A percentile compares a stretch with the other conserved stretches of the same genome.
Conservation (phyloP, 2,329 filamentous ascomycete species). For the Podosphaera aphanis region DNA sequence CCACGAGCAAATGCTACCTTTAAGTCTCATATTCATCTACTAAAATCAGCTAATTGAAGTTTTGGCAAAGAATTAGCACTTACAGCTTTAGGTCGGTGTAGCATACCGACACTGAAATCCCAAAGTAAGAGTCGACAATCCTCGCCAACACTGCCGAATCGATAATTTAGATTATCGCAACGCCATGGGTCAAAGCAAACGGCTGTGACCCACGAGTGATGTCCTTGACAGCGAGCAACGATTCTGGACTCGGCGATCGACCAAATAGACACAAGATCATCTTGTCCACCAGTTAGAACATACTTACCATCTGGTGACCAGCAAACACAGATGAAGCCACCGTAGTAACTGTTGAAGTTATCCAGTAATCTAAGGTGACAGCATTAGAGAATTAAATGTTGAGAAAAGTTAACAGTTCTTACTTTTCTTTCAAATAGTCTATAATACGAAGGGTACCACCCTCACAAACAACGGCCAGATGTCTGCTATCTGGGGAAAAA, state of each 20-base stretch:
- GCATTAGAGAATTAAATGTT: slow-evolving; percentile 4
- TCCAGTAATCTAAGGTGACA: slow-evolving; percentile 44
- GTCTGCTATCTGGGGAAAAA: slow-evolving; percentile 72
- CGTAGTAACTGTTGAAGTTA: slow-evolving; percentile 78
- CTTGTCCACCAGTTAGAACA: slow-evolving; percentile 81
- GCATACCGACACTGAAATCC: slow-evolving; percentile 96
- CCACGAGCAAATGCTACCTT: slow-evolving; percentile 25
- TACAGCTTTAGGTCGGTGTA: slow-evolving; percentile 71
- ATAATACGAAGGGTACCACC: slow-evolving; percentile 77
- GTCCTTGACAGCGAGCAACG: slow-evolving; percentile 79
- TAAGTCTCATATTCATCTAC: slow-evolving; percentile 31
- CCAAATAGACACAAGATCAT: slow-evolving; percentile 94
- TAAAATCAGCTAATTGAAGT: neutral
- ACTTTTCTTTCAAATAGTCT: slow-evolving; percentile 81
- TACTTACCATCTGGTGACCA: slow-evolving; percentile 93
- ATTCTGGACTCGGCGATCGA: slow-evolving; percentile 61
- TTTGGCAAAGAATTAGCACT: slow-evolving; percentile 17
- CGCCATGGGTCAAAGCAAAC: slow-evolving; percentile 94
- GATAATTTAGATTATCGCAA: slow-evolving; percentile 84
- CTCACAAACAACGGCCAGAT: slow-evolving; percentile 76
- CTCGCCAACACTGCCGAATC: slow-evolving; percentile 88
- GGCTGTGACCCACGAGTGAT: slow-evolving; percentile 83
- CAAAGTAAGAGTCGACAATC: slow-evolving; percentile 77
- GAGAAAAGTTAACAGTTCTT: slow-evolving; percentile 16
- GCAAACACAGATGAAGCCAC: slow-evolving; percentile 74